These are phyloP conservation scores for Larix sibirica DNA, from an alignment of 83 land plant species.

Conservation along the genomic window DNA sequence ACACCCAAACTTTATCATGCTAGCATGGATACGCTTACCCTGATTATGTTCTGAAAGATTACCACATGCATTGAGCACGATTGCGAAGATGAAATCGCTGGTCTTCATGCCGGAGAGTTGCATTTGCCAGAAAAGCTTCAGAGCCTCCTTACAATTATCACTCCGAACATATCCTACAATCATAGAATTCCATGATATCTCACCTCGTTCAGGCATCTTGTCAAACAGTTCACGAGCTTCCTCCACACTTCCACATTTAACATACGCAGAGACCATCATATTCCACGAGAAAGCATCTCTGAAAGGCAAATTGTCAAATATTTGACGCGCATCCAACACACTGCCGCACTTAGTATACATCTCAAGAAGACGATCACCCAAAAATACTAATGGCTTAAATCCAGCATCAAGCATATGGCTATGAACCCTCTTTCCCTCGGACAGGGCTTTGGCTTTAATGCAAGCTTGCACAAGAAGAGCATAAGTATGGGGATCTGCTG, in stretches of 20 bases:
- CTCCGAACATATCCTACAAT: no score
- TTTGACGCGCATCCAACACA: not conserved
- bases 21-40: slow-evolving; percentile 17
- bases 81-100: slow-evolving; percentile 4
- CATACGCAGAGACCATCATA: slow-evolving; percentile 4
- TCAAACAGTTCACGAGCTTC: slow-evolving; percentile 8
- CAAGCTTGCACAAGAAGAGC: no score
- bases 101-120: not conserved
- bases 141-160: no score
- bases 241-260: not conserved
- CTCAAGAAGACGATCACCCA: slow-evolving; percentile 18
- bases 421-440: slow-evolving; percentile 10
- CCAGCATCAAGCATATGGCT: slow-evolving; percentile 7
- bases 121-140: not conserved
- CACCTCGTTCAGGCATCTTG: no score
- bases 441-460: no score
- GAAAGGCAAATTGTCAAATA: slow-evolving; percentile 11
- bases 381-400: not conserved
- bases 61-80: slow-evolving; percentile 21
- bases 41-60: not conserved
- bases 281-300: slow-evolving; percentile 2
- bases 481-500: no score
- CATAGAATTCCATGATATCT: no score
- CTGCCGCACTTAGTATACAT: slow-evolving; percentile 22
- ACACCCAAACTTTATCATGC: slow-evolving; percentile 13